phyloP scores from a whole-genome alignment of 257 asterid species.

The Ophiorrhiza pumila region DNA sequence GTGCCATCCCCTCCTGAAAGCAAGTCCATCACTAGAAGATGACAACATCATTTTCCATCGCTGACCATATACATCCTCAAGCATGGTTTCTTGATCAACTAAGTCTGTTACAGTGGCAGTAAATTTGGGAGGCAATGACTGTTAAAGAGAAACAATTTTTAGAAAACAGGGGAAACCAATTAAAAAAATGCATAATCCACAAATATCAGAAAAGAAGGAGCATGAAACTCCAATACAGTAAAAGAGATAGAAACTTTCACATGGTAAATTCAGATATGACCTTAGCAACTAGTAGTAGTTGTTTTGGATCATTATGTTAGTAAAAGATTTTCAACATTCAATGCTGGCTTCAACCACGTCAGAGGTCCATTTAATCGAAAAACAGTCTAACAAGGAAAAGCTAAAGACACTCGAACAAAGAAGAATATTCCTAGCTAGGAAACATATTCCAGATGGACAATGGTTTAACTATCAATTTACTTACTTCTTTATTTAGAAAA shows the following conservation, averaged over 20 bases:
- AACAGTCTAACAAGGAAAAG: background rate
- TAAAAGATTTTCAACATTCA: background rate
- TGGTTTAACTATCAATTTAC: background rate
- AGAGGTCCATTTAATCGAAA: background rate
- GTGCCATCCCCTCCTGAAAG: slow-evolving; percentile 60
- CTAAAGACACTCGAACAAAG: background rate
- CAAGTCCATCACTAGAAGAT: slow-evolving; percentile 25
- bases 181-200: background rate
- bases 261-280: background rate
- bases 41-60: slow-evolving; percentile 43
- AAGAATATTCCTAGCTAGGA: background rate
- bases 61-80: slow-evolving; percentile 51
- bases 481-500: background rate
- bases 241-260: background rate
- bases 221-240: background rate
- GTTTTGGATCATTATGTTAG: background rate
- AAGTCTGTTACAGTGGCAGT: slow-evolving; percentile 29
- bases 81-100: slow-evolving; percentile 29
- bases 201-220: background rate
- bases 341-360: background rate
- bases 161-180: background rate
- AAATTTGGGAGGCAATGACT: slow-evolving; percentile 66
- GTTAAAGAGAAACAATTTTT: slow-evolving; percentile 24
- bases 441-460: background rate
- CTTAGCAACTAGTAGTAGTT: background rate